Evolutionary conservation across 768 basidiomycete species (phyloP).

Genomic region (Tremella fuciformis): DNA sequence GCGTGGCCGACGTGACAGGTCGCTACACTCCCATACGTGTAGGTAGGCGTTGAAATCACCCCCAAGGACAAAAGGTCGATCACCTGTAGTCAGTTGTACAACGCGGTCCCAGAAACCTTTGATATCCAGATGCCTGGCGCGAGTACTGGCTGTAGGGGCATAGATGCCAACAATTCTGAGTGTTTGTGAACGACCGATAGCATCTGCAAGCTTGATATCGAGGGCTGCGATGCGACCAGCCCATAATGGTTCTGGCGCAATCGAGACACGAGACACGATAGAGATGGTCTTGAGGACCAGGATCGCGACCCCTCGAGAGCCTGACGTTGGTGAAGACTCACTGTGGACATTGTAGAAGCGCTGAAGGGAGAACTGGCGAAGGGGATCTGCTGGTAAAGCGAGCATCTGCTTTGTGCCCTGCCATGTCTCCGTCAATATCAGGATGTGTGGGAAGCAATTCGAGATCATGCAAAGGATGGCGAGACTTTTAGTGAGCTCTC

Average conservation of each 20-base stretch:
- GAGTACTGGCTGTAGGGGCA: no score
- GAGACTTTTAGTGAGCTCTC: no score
- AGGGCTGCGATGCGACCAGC: constrained; percentile 11
- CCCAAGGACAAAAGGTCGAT: constrained; percentile 9
- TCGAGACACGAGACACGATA: no score
- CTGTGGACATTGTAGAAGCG: not conserved
- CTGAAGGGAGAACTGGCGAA: no score
- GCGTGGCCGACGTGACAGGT: no score
- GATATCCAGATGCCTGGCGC: no score
- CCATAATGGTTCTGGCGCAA: no score
- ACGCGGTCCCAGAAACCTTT: constrained; percentile 11
- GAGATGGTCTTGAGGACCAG: constrained; percentile 7
- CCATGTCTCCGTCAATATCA: constrained; percentile 17
- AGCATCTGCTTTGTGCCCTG: not conserved
- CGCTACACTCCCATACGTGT: constrained; percentile 8
- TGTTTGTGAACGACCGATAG: not conserved
- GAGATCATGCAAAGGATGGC: no score
- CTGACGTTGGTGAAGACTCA: not conserved
- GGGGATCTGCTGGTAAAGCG: not conserved
- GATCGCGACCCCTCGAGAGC: constrained; percentile 14
- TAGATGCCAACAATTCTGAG: constrained; percentile 19
- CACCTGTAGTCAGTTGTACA: not conserved
- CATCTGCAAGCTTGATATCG: constrained; percentile 14
- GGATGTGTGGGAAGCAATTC: constrained; percentile 15
- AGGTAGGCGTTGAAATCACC: constrained; percentile 18